Base-by-base conservation (phyloP, 345 rosid genomes). In the Eucalyptus leucophloia region DNA sequence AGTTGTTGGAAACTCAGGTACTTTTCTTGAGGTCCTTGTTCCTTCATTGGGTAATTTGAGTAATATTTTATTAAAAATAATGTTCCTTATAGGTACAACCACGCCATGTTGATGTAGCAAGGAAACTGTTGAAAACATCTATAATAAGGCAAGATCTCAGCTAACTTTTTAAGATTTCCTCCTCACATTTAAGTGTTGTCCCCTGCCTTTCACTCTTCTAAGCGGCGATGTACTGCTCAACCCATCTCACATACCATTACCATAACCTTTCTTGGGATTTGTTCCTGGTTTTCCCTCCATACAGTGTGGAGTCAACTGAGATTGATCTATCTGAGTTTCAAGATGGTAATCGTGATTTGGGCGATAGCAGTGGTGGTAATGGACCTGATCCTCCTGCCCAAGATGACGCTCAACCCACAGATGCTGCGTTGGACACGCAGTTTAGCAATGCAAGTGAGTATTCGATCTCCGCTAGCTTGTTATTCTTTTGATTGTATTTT, bases 241-340 rank as follows among this genome's bases (percentile, higher is more conserved):
- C 65, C 26, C 49, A 77, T 53, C 65, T 86, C 49, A 32, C 58
- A 86, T 32, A 53, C 19, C 62, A 53, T n/a, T 45, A 11, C 54
- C 88, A 7, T 37, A 44, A 37, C 17, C 34, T 87, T 87, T 58
- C 62, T 7, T 23, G 60, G 44, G 32, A 50, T 51, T 87, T 50
- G 86, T 24, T 18, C n/a, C 49, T 32, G 86, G 81, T 49, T 88
- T 89, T 44, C 90, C 45, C 44, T 47, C 87, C 87, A 40, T 92
- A 88, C 93, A 98, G 99, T 93, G 99, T 98, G 92, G 99, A 96
- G 93, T 96, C 99, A 24, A 95, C 97, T 56, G 97, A 96, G 92
- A 97, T 98, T 86, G 99, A 98, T 94, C 94, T 98, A 62, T 98
- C 99, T 26, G 99, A 98, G 92, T 97, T 96, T 91, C 94, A 97